Base-by-base conservation (phyloP, 805 yeast species). In the Phaffomyces opuntiae region DNA sequence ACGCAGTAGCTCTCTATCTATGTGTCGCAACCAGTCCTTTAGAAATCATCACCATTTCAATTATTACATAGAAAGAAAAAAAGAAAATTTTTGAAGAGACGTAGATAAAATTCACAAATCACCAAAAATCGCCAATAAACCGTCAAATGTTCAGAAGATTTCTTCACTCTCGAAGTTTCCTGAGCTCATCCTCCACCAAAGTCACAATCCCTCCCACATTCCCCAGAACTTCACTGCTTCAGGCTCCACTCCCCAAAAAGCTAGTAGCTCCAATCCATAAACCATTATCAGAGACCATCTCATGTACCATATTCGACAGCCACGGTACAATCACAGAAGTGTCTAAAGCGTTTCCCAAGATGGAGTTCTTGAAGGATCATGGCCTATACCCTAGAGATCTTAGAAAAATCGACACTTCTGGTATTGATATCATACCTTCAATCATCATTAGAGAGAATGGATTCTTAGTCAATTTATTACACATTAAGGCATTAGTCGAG, bases 401-500 rank as follows among this genome's bases (percentile, higher is more conserved):
- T 51, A 66, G 97, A 29, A 89, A 87, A 58, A 83, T 90, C 43
- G 96, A 59, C 65, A 75, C 72, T 47, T 83, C 86, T 32, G 73
- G 81, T 25, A 72, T 83, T 45, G 96, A 88, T 63, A 87, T 91
- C 19, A 90, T 90, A 4, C 99, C 99, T 0, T 80, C 88, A 17
- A 83, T 93, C 39, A 81, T 90, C 49, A 88, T 89, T 21, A 74
- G 97, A 48, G 78, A 78, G 50, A 44, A 77, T 66, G 83, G 95
- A 43, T 85, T 91, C 17, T 68, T 93, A 44, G 80, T 93, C 41
- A 90, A 89, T 60, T 65, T 93, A 57, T 67, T 93, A 35, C 93
- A 90, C 61, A 88, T 93, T 42, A 84, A 93, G 53, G 98, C 97
- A 1, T 71, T 93, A 40, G 78, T 93, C n/a, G 86, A 84, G 55